A percentile compares a stretch with the other conserved stretches of the same genome.
Conservation (phyloP, 2,329 filamentous ascomycete species). For the Paraphoma chrysanthemicola region DNA sequence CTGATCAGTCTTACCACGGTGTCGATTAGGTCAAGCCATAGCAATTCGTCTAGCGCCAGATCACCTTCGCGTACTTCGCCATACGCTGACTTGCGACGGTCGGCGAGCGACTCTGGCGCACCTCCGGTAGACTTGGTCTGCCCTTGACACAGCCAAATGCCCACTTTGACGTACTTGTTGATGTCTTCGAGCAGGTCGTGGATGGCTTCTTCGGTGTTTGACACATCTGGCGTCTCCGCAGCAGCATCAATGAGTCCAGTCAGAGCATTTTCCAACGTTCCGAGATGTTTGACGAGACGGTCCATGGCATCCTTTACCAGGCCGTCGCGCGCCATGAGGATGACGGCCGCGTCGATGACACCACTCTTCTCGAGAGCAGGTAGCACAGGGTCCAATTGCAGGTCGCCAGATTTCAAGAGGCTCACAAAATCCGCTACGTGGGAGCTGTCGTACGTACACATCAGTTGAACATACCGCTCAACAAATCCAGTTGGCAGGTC, state of each 20-base stretch:
- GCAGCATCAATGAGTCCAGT: slow-evolving; percentile 73
- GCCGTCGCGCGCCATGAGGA: slow-evolving; percentile 88
- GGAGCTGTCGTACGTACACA: slow-evolving; percentile 83
- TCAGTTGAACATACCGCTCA: slow-evolving; percentile 86
- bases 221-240: slow-evolving; percentile 62
- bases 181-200: slow-evolving; percentile 78
- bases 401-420: slow-evolving; percentile 74
- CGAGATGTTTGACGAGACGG: slow-evolving; percentile 80
- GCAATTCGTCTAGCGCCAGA: slow-evolving; percentile 65
- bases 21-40: slow-evolving; percentile 73
- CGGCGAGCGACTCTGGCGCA: slow-evolving; percentile 48
- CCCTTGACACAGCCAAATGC: slow-evolving; percentile 92
- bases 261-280: slow-evolving; percentile 79
- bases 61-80: slow-evolving; percentile 62
- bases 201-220: slow-evolving; percentile 69
- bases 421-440: slow-evolving; percentile 89
- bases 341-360: slow-evolving; percentile 89
- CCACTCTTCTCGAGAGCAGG: slow-evolving; percentile 89
- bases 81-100: slow-evolving; percentile 39
- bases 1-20: slow-evolving; percentile 63
- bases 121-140: slow-evolving; percentile 70
- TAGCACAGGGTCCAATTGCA: slow-evolving; percentile 80
- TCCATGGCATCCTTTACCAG: slow-evolving; percentile 83
- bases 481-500: slow-evolving; percentile 64
- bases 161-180: slow-evolving; percentile 89